phyloP scores from a whole-genome alignment of 1,284 basidiomycete species.

The Boletus smithii region DNA sequence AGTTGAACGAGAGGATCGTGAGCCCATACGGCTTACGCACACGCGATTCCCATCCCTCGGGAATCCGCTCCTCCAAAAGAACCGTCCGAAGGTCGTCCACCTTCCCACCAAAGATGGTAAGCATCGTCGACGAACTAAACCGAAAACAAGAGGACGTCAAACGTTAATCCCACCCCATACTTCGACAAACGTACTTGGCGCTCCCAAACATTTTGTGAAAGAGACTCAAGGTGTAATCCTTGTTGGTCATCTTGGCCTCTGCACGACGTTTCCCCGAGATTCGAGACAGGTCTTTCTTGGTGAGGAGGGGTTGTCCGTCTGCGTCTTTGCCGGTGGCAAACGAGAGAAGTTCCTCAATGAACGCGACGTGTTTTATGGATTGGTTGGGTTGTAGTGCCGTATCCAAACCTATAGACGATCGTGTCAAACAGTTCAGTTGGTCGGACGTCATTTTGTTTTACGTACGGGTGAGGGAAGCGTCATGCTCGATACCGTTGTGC shows the following conservation, averaged over 20 bases:
- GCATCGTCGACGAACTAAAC: slow-evolving; percentile 20
- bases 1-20: slow-evolving; percentile 57
- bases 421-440: too few species aligned
- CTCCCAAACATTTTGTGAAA: slow-evolving; percentile 62
- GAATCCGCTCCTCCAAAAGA: slow-evolving; percentile 63
- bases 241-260: slow-evolving; percentile 51
- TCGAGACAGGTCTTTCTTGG: slow-evolving; percentile 53
- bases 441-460: slow-evolving; percentile 12
- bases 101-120: slow-evolving; percentile 60
- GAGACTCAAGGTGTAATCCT: slow-evolving; percentile 46
- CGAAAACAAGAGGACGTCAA: not conserved
- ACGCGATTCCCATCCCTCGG: slow-evolving; percentile 65
- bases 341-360: slow-evolving; percentile 56
- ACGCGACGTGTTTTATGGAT: slow-evolving; percentile 43
- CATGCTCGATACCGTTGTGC: slow-evolving; percentile 79
- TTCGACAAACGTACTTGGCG: slow-evolving; percentile 51
- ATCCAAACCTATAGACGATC: slow-evolving; percentile 66
- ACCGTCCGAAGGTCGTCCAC: slow-evolving; percentile 52
- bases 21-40: slow-evolving; percentile 53
- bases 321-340: slow-evolving; percentile 57
- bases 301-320: slow-evolving; percentile 47
- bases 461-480: slow-evolving; percentile 67
- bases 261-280: slow-evolving; percentile 56
- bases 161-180: not conserved
- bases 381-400: slow-evolving; percentile 49